Base-by-base conservation (phyloP, 805 yeast genomes). In the Danielia reshetovae region DNA sequence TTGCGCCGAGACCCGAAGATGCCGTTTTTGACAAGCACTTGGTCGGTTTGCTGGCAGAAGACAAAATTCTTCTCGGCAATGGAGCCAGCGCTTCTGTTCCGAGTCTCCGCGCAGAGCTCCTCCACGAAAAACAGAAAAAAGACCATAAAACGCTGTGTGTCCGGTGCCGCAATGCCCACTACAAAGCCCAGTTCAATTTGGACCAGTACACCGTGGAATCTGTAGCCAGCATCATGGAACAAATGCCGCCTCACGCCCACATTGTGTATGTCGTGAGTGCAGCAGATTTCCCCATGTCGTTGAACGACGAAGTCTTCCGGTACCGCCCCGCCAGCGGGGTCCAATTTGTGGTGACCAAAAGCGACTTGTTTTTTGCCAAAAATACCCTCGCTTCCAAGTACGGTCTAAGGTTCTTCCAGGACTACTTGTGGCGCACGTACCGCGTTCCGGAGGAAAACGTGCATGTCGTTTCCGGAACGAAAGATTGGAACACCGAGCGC, bases 271-370 rank as follows among this genome's bases (percentile, higher is more conserved):
- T 84, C 1, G 62, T 81, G 7, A 79, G 83, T 23, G 77, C 83
- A 1, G 55, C 71, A 10, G 95, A 85, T 45, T 85, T 85, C 51
- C 96, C 96, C 1, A 59, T 81, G 26, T 69, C 80, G 5, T 48
- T 80, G 3, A 60, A 70, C 38, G 46, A 51, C 6, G 44, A 50
- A 3, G 56, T 75, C 7, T 48, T 64, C 17, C 48, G 62, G 24
- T 54, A 52, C 28, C 46, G 69, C 19, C 45, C 60, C 3, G 58
- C 68, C 0, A 36, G 46, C n/a, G 56, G 62, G 5, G 46, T 73
- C 16, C 59, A 58, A 29, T 70, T 67, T 33, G 54, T 71, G 3
- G 50, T 74, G 12, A 72, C 66, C 32, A 62, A 71, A 34, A 41
- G 61, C 4, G 82, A 77, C 45, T 49, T 74, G 32, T 36, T 75